Evolutionary conservation across 306 rosid genomes (phyloP).

Genomic region (Glycine latifolia): DNA sequence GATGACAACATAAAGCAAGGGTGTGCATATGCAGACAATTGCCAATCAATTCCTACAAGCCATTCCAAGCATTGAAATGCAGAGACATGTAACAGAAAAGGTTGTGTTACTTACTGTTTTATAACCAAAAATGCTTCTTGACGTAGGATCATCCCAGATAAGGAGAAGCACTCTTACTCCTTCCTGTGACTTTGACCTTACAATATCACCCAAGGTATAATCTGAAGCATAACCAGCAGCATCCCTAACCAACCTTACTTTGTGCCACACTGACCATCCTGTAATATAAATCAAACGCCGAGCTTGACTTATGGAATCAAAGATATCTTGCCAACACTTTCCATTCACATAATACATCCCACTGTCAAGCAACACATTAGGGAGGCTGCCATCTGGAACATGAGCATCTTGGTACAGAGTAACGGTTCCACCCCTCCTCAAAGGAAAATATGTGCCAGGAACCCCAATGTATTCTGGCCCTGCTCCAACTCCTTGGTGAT

Average conservation of each 20-base stretch:
- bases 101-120: constrained; percentile 69
- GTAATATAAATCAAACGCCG: constrained; percentile 81
- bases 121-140: constrained; percentile 87
- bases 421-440: constrained; percentile 82
- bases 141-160: constrained; percentile 97
- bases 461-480: constrained; percentile 87
- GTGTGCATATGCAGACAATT: constrained; percentile 8
- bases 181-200: constrained; percentile 88
- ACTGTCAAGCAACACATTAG: constrained; percentile 69
- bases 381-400: constrained; percentile 82
- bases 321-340: constrained; percentile 88
- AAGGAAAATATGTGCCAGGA: constrained; percentile 92
- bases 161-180: constrained; percentile 98
- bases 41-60: constrained; percentile 7
- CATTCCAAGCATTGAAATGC: not conserved
- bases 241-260: constrained; percentile 77
- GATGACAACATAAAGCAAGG: constrained; percentile 32
- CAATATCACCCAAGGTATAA: constrained; percentile 75
- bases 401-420: constrained; percentile 95
- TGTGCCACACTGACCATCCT: constrained; percentile 98
- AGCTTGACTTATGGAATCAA: constrained; percentile 78
- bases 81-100: constrained; percentile 31
- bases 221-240: constrained; percentile 55
- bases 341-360: constrained; percentile 79
- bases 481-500: constrained; percentile 86